Percentiles rank a stretch among this genome's conserved stretches.
Evolutionary conservation across 2,329 filamentous ascomycete genomes (phyloP).

Genomic region (Epichloe bromicola): DNA sequence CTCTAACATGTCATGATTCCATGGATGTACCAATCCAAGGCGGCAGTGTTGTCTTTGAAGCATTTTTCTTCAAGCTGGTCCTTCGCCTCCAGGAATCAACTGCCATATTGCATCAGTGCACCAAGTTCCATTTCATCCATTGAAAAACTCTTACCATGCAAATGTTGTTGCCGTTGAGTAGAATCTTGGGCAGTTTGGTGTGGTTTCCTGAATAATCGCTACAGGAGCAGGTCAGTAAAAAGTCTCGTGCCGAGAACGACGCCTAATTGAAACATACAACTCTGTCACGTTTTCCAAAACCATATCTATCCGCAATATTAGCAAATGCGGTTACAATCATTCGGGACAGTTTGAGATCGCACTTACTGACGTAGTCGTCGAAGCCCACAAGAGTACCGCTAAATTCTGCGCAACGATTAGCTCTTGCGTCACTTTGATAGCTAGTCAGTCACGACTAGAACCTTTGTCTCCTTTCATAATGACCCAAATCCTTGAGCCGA

Average conservation of each 20-base stretch:
- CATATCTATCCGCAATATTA: slow-evolving; percentile 56
- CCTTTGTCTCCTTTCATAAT: slow-evolving; percentile 99
- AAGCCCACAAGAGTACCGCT: slow-evolving; percentile 89
- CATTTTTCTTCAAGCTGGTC: slow-evolving; percentile 28
- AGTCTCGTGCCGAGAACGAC: not conserved
- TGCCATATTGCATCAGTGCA: slow-evolving; percentile 18
- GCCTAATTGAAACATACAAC: slow-evolving; percentile 47
- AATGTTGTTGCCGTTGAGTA: slow-evolving; percentile 96
- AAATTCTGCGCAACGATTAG: slow-evolving; percentile 53
- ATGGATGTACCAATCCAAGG: not conserved
- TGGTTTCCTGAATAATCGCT: slow-evolving; percentile 87
- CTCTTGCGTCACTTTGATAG: not conserved
- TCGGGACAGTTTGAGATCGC: not conserved
- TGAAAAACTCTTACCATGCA: slow-evolving; percentile 69
- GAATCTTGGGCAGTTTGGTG: slow-evolving; percentile 82
- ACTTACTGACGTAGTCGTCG: slow-evolving; percentile 99
- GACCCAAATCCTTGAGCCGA: slow-evolving; percentile 95
- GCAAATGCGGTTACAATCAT: not conserved
- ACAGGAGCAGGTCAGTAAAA: slow-evolving; percentile 6
- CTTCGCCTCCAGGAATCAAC: slow-evolving; percentile 70
- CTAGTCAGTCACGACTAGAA: slow-evolving; percentile 20
- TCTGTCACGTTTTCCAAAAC: slow-evolving; percentile 95
- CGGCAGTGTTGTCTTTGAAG: not conserved
- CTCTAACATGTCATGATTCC: not conserved
- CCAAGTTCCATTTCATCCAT: not conserved